A percentile compares a stretch with the other conserved stretches of the same genome.
Evolutionary conservation across 441 rosid genomes (phyloP).

Genomic region (Dalechampia spathulata): DNA sequence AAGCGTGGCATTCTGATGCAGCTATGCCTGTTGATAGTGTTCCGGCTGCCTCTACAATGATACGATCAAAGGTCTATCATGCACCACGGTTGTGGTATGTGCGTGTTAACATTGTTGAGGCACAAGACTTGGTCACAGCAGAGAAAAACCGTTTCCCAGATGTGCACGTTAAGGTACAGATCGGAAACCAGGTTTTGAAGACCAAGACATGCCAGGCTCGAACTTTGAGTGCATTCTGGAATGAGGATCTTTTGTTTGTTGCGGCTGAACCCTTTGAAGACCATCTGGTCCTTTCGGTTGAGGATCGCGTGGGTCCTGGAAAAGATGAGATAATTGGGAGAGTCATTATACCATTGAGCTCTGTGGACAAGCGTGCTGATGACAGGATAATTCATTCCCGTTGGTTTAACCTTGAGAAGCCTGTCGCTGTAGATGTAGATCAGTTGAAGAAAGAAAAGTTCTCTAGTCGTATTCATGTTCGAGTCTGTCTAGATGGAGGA

Average conservation of each 20-base stretch:
- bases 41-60: slow-evolving; percentile 41
- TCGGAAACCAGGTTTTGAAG: slow-evolving; percentile 78
- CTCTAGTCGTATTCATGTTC: slow-evolving; percentile 78
- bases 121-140: slow-evolving; percentile 72
- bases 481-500: slow-evolving; percentile 92
- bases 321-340: slow-evolving; percentile 85
- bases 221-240: slow-evolving; percentile 73
- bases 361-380: slow-evolving; percentile 83
- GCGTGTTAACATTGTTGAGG: slow-evolving; percentile 77
- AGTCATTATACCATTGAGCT: slow-evolving; percentile 60
- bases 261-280: slow-evolving; percentile 89
- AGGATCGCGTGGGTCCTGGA: slow-evolving; percentile 75
- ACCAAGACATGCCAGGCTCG: slow-evolving; percentile 82
- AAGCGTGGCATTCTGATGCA: slow-evolving; percentile 98
- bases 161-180: slow-evolving; percentile 75
- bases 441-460: slow-evolving; percentile 84
- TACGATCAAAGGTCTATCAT: slow-evolving; percentile 91
- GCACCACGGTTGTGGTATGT: slow-evolving; percentile 91
- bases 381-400: slow-evolving; percentile 72
- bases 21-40: slow-evolving; percentile 65
- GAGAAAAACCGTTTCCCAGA: slow-evolving; percentile 79
- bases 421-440: slow-evolving; percentile 70
- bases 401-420: slow-evolving; percentile 87
- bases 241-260: slow-evolving; percentile 88
- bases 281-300: slow-evolving; percentile 68